Percentiles rank a stretch among this genome's conserved stretches.
Conservation (phyloP, 345 rosid species). For the Luvunga scandens region DNA sequence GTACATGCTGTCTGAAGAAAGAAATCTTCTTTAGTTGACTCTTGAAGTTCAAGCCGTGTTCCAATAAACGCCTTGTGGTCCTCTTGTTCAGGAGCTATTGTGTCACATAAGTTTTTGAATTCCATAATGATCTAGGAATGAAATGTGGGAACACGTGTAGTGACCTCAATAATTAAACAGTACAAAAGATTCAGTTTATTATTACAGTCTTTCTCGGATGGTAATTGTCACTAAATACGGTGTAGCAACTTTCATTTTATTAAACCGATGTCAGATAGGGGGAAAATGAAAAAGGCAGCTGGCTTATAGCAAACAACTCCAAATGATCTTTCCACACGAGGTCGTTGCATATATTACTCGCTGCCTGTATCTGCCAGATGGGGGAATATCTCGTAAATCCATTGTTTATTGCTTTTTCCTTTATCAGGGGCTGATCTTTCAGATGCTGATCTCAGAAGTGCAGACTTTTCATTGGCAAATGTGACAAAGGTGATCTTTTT, state of each 20-base stretch:
- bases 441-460: constrained; percentile 84
- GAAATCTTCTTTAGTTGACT: not conserved
- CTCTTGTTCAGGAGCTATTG: not conserved
- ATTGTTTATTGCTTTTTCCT: not conserved
- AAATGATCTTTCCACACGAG: not conserved
- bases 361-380: not conserved
- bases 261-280: not conserved
- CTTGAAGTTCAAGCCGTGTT: not conserved
- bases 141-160: not conserved
- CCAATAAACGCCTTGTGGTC: not conserved
- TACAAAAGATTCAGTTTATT: not conserved
- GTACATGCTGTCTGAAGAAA: not conserved
- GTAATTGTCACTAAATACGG: not conserved
- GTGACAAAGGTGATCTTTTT: constrained; percentile 63
- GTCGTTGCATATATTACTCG: not conserved
- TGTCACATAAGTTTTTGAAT: not conserved
- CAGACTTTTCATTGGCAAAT: constrained; percentile 88
- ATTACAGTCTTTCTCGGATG: not conserved
- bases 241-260: not conserved
- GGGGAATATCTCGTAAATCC: not conserved
- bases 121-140: not conserved
- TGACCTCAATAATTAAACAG: not conserved
- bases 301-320: not conserved
- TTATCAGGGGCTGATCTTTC: constrained; percentile 88
- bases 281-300: not conserved